Evolutionary conservation across 2,329 filamentous ascomycete species (phyloP), one percentile per base, ranked within the genome.

Genomic region (Cladophialophora immunda): DNA sequence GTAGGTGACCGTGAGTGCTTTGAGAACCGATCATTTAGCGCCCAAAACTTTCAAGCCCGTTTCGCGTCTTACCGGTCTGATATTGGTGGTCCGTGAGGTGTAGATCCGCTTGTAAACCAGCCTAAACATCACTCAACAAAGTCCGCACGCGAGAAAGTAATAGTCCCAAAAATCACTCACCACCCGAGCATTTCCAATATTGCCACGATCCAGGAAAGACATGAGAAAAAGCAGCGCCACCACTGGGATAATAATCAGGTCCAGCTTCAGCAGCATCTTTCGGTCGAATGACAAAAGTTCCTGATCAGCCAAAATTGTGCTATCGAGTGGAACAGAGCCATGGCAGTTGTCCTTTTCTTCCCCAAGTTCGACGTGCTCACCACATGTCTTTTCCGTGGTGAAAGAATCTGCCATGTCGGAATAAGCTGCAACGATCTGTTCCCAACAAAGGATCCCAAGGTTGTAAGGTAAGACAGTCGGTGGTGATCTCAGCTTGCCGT

Each of bases 121-220:
- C 73, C 19, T 77, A 73, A 52, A 75, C 75, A 11, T 74, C 74
- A 64, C 75, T 76, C 61, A 83, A 85, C 81, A 86, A 84, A 47
- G 41, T 15, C 30, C 4, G 9, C 30, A 32, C 30, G 30, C 30
- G 30, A 47, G 41, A 47, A 47, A n/a, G 4, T 15, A 47, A 22
- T 15, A 15, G 36, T 17, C 19, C 25, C 27, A 11, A 7, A 17
- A 52, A 30, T 25, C 29, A 53, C 38, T 85, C 61, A 89, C 82
- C 6, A 91, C 86, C 66, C 87, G 87, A 25, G 89, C 89, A 72
- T 91, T 91, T 38, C 89, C 89, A 36, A 91, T 87, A 74, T 91
- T 92, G 17, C 89, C 90, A 52, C 90, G 84, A 75, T 92, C 89
- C 62, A 86, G 80, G 70, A 86, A 85, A 1, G 87, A 90, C 77